Conservation (phyloP, 305 asterid genomes). For the Euphrasia arctica region DNA sequence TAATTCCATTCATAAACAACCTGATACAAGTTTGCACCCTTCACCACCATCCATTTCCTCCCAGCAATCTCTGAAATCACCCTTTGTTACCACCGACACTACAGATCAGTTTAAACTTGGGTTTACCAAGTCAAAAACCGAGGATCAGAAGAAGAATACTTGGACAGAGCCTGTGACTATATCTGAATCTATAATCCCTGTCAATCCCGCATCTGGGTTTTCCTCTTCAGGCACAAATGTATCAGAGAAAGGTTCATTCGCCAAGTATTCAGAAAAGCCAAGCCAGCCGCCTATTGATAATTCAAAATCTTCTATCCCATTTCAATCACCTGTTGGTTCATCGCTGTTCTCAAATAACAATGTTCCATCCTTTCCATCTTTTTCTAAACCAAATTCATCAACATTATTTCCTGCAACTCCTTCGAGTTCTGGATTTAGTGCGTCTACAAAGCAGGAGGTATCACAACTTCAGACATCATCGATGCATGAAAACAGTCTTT, state of each 20-base stretch:
- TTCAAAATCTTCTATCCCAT: constrained; percentile 33
- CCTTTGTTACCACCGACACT: constrained; percentile 35
- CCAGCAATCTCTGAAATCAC: constrained; percentile 36
- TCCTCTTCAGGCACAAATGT: constrained; percentile 31
- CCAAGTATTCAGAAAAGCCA: constrained; percentile 32
- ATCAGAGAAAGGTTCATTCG: constrained; percentile 36
- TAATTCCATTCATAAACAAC: constrained; percentile 32
- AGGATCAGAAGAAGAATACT: constrained; percentile 39
- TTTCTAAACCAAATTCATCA: constrained; percentile 39
- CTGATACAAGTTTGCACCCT: constrained; percentile 25
- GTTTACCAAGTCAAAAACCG: constrained; percentile 31
- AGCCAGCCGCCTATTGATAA: constrained; percentile 32
- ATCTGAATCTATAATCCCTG: constrained; percentile 33
- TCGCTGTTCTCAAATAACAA: constrained; percentile 33
- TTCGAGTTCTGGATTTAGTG: constrained; percentile 22
- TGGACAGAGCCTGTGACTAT: constrained; percentile 26
- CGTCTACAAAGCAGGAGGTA: constrained; percentile 29
- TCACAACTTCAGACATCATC: constrained; percentile 37
- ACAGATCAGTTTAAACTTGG: constrained; percentile 32
- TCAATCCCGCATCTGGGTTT: constrained; percentile 34
- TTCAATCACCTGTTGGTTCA: constrained; percentile 33
- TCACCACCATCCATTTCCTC: constrained; percentile 34
- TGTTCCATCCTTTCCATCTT: constrained; percentile 36
- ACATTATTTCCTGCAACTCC: constrained; percentile 34
- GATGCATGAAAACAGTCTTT: constrained; percentile 15